Conservation (phyloP, 2,329 filamentous ascomycete species). For the Knufia petricola region DNA sequence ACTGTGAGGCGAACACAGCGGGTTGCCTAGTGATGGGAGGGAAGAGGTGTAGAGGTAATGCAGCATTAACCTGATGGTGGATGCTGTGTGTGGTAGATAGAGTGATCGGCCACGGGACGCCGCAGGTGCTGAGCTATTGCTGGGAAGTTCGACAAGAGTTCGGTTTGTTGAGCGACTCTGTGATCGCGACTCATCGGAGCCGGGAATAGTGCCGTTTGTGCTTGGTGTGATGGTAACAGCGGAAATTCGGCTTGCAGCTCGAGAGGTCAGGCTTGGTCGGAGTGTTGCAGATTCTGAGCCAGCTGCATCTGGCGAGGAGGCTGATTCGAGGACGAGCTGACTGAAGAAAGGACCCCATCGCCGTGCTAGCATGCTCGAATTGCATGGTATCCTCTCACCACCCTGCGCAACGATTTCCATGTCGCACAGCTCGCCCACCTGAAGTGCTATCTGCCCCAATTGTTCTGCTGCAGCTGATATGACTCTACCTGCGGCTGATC, state of each 20-base stretch:
- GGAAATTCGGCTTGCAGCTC: slow-evolving; percentile 46
- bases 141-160: slow-evolving; percentile 40
- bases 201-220: slow-evolving; percentile 25
- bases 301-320: slow-evolving; percentile 54
- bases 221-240: slow-evolving; percentile 73
- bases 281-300: slow-evolving; percentile 61
- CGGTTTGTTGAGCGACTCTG: slow-evolving; percentile 21
- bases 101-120: slow-evolving; percentile 68
- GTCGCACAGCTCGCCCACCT: slow-evolving; percentile 75
- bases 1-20: slow-evolving; percentile 85
- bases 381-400: slow-evolving; percentile 85
- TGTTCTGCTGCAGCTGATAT: slow-evolving; percentile 73
- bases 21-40: slow-evolving; percentile 64
- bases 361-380: slow-evolving; percentile 75
- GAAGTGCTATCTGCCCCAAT: slow-evolving; percentile 69
- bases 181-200: slow-evolving; percentile 11
- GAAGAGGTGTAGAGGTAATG: slow-evolving; percentile 91
- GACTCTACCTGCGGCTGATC: slow-evolving; percentile 63
- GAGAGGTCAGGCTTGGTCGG: slow-evolving; percentile 47
- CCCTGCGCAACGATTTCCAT: slow-evolving; percentile 94
- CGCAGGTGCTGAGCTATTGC: slow-evolving; percentile 44
- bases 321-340: slow-evolving; percentile 73
- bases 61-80: slow-evolving; percentile 80
- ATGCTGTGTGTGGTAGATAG: slow-evolving; percentile 83
- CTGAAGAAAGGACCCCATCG: slow-evolving; percentile 96